phyloP scores from a whole-genome alignment of 1,284 basidiomycete species.

The Laetiporus sulphureus region DNA sequence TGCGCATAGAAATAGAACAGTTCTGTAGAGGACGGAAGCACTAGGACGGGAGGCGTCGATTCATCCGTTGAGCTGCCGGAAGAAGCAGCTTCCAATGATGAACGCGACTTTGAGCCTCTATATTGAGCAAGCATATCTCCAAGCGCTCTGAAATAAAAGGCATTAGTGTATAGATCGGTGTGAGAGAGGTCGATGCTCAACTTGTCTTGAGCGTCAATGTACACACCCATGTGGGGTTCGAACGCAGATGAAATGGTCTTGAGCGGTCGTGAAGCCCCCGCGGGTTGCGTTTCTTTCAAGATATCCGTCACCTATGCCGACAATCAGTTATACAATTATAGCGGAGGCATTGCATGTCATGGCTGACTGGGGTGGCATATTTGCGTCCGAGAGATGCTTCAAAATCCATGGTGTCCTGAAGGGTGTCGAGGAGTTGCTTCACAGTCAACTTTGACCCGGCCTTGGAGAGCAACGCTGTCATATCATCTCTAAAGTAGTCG shows the following conservation, averaged over 20 bases:
- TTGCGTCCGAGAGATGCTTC: slow-evolving; percentile 75
- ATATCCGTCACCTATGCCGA: slow-evolving; percentile 44
- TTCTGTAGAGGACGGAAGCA: slow-evolving; percentile 92
- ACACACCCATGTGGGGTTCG: slow-evolving; percentile 88
- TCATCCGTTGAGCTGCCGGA: slow-evolving; percentile 38
- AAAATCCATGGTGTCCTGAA: slow-evolving; percentile 84
- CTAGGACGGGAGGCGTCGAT: slow-evolving; percentile 49
- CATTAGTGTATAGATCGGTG: not conserved
- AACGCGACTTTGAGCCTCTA: slow-evolving; percentile 56
- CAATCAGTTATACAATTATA: not conserved
- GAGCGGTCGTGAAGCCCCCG: slow-evolving; percentile 38
- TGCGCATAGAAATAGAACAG: slow-evolving; percentile 97
- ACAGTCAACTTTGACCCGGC: slow-evolving; percentile 70
- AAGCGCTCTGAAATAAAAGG: slow-evolving; percentile 46
- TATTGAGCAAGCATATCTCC: slow-evolving; percentile 80
- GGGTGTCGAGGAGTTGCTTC: slow-evolving; percentile 72
- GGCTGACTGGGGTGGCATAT: slow-evolving; percentile 68
- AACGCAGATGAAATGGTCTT: slow-evolving; percentile 83
- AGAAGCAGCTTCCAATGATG: slow-evolving; percentile 58
- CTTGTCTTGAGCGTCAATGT: slow-evolving; percentile 96
- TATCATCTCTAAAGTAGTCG: slow-evolving; percentile 50
- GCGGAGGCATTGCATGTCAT: not conserved
- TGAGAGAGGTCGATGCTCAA: slow-evolving; percentile 25
- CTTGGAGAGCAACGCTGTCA: slow-evolving; percentile 61
- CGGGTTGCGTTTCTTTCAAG: slow-evolving; percentile 42